A percentile compares a stretch with the other conserved stretches of the same genome.
phyloP scores from a whole-genome alignment of 257 asterid genomes.

The Striga asiatica region DNA sequence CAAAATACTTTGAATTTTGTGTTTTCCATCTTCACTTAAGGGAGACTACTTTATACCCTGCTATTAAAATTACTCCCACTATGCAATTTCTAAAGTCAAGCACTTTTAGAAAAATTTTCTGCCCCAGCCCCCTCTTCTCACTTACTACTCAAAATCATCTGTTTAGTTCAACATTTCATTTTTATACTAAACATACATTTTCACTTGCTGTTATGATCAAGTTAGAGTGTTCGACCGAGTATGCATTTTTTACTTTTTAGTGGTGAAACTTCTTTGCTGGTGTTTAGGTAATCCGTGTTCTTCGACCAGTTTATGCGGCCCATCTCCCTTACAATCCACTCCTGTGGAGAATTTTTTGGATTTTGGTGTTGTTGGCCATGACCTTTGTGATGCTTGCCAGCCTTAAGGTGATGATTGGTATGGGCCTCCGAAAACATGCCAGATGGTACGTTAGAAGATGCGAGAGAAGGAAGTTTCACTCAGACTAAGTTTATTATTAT shows the following conservation, averaged over 20 bases:
- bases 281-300: slow-evolving; percentile 70
- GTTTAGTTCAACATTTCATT: too few relatives aligned
- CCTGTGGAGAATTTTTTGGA: slow-evolving; percentile 77
- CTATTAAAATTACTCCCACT: neutral
- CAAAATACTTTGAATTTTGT: too few relatives aligned
- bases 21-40: too few relatives aligned
- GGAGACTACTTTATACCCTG: neutral
- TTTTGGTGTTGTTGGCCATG: slow-evolving; percentile 40
- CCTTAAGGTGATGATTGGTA: slow-evolving; percentile 76
- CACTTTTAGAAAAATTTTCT: too few relatives aligned
- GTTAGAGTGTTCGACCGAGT: too few relatives aligned
- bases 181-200: too few relatives aligned
- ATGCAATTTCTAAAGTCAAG: neutral
- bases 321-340: slow-evolving; percentile 70
- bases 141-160: too few relatives aligned
- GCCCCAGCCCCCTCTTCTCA: too few relatives aligned
- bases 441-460: slow-evolving; percentile 81
- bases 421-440: slow-evolving; percentile 74
- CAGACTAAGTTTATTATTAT: slow-evolving; percentile 61
- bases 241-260: neutral
- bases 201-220: too few relatives aligned
- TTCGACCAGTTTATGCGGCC: slow-evolving; percentile 80
- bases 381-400: slow-evolving; percentile 88
- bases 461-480: slow-evolving; percentile 63
- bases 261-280: neutral